These are phyloP conservation scores for Pseudocercospora pini-densiflorae DNA, from an alignment of 2,329 filamentous ascomycete species.

Conservation along the genomic window DNA sequence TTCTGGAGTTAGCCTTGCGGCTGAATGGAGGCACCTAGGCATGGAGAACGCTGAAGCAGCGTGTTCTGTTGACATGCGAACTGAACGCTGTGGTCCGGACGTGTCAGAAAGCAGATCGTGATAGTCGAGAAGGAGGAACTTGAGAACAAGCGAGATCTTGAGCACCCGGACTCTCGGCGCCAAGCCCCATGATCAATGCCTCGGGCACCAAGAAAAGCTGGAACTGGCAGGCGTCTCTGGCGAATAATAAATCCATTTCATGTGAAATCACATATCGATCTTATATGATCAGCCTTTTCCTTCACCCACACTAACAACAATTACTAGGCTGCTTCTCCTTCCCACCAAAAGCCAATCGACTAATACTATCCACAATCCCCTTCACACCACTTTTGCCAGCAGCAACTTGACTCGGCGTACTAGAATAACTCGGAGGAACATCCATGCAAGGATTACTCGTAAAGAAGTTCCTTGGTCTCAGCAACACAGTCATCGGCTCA, in stretches of 20 bases:
- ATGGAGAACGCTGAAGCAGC: background rate
- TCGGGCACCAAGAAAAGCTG: no score
- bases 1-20: no score
- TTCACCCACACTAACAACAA: background rate
- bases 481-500: constrained; percentile 70
- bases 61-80: no score
- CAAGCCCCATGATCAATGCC: no score
- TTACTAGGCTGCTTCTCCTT: constrained; percentile 36
- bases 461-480: constrained; percentile 77
- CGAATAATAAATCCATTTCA: no score
- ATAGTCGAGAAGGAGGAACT: no score
- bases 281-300: background rate
- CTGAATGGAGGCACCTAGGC: no score
- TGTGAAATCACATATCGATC: background rate
- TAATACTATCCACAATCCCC: constrained; percentile 58
- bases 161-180: no score
- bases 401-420: constrained; percentile 70
- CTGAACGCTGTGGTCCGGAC: no score
- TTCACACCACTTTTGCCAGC: constrained; percentile 40
- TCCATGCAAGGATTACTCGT: constrained; percentile 77
- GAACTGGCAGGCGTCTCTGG: no score
- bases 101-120: no score
- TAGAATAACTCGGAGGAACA: constrained; percentile 75
- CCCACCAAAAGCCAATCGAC: constrained; percentile 52
- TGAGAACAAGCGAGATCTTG: no score